Conservation (phyloP, 108 stramenopile genomes). For the Skeletonema marinoi region DNA sequence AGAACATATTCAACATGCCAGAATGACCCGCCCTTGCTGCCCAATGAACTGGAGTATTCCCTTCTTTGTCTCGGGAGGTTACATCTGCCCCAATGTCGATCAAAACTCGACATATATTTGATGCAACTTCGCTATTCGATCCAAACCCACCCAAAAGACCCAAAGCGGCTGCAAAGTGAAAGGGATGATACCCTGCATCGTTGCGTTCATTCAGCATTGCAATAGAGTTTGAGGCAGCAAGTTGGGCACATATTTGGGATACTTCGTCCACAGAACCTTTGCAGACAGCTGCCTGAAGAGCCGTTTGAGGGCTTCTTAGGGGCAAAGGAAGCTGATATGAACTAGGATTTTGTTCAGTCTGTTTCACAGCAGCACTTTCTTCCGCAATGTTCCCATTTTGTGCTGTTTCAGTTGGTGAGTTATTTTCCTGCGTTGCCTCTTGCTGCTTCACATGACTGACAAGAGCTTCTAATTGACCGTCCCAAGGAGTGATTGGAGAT, state of each 20-base stretch:
- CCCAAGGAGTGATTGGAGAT: constrained; percentile 87
- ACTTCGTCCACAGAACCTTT: constrained; percentile 64
- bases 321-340: constrained; percentile 19
- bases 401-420: constrained; percentile 11
- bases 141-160: constrained; percentile 50
- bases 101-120: constrained; percentile 59
- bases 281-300: constrained; percentile 73
- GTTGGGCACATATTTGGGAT: constrained; percentile 37
- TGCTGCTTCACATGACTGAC: constrained; percentile 47
- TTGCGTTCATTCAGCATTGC: constrained; percentile 48
- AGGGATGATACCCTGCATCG: constrained; percentile 64
- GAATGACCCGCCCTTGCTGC: constrained; percentile 80
- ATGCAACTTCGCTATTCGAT: constrained; percentile 34
- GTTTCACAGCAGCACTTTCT: not conserved
- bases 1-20: constrained; percentile 60
- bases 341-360: not conserved
- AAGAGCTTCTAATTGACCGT: constrained; percentile 78
- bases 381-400: constrained; percentile 6
- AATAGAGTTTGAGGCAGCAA: constrained; percentile 23
- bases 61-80: constrained; percentile 56
- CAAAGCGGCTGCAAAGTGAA: constrained; percentile 74
- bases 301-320: constrained; percentile 36
- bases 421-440: not conserved
- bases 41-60: constrained; percentile 87
- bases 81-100: constrained; percentile 66